phyloP scores from a whole-genome alignment of 345 rosid species.

The Reutealis trisperma region DNA sequence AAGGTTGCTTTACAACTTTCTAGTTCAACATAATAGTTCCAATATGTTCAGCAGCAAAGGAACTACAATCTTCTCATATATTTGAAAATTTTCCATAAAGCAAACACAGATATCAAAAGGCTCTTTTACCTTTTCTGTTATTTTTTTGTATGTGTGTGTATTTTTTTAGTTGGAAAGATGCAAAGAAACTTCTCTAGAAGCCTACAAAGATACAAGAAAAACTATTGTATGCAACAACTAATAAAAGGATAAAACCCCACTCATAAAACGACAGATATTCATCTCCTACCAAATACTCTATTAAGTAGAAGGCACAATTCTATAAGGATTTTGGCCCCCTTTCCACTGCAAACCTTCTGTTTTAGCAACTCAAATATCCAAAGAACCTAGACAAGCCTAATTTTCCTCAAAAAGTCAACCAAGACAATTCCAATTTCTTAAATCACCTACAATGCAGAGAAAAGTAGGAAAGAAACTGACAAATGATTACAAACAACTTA shows the following conservation, averaged over 20 bases:
- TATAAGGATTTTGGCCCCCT: not conserved
- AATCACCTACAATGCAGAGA: constrained; percentile 2
- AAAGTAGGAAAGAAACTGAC: not conserved
- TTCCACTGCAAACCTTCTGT: no score
- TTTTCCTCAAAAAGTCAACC: not conserved
- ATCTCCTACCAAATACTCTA: no score
- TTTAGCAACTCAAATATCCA: not conserved
- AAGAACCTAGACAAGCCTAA: not conserved
- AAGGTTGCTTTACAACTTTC: not conserved
- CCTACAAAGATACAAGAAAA: not conserved
- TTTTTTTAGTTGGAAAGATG: no score
- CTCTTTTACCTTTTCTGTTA: no score
- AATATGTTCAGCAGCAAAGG: not conserved
- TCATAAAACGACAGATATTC: not conserved
- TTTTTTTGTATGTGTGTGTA: no score
- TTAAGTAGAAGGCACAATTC: not conserved
- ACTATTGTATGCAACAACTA: not conserved
- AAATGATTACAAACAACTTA: not conserved
- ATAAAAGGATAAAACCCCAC: not conserved
- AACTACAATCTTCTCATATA: not conserved
- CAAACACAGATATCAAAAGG: no score
- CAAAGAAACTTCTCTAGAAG: no score
- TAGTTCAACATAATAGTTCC: not conserved
- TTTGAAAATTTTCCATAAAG: no score
- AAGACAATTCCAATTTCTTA: not conserved